A percentile compares a stretch with the other conserved stretches of the same genome.
phyloP scores from a whole-genome alignment of 129 eudicot species.

The Escallonia rubra region DNA sequence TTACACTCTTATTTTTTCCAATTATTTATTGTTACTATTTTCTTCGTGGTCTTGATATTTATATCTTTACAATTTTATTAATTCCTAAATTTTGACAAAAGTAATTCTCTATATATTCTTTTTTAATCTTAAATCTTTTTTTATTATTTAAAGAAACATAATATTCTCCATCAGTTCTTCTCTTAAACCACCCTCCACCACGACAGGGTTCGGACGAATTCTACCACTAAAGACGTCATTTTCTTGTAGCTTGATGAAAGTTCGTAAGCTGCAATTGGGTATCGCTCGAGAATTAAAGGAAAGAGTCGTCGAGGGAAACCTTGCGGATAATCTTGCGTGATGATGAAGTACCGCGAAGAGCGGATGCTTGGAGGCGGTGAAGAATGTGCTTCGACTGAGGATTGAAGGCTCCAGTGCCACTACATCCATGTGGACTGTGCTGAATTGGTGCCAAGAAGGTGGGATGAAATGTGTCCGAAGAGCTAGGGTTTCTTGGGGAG shows the following conservation, averaged over 20 bases:
- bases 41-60: too few relatives aligned
- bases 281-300: constrained; percentile 7
- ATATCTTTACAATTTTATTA: too few relatives aligned
- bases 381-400: constrained; percentile 19
- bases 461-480: neutral
- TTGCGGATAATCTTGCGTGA: constrained; percentile 12
- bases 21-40: too few relatives aligned
- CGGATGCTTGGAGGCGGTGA: constrained; percentile 16
- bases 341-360: neutral
- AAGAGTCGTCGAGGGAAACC: constrained; percentile 8
- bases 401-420: constrained; percentile 26
- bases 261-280: neutral
- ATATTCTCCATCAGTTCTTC: too few relatives aligned
- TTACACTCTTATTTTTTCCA: too few relatives aligned
- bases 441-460: neutral
- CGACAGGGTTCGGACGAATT: too few relatives aligned
- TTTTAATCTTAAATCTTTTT: too few relatives aligned
- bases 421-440: constrained; percentile 38
- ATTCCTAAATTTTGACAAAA: too few relatives aligned
- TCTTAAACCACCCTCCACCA: too few relatives aligned
- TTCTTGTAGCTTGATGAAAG: neutral
- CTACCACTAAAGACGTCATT: too few relatives aligned
- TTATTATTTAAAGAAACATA: too few relatives aligned
- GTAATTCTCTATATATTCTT: too few relatives aligned
- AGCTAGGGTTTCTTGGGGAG: constrained; percentile 21